phyloP scores from a whole-genome alignment of 306 rosid genomes.

The Delonix regia region DNA sequence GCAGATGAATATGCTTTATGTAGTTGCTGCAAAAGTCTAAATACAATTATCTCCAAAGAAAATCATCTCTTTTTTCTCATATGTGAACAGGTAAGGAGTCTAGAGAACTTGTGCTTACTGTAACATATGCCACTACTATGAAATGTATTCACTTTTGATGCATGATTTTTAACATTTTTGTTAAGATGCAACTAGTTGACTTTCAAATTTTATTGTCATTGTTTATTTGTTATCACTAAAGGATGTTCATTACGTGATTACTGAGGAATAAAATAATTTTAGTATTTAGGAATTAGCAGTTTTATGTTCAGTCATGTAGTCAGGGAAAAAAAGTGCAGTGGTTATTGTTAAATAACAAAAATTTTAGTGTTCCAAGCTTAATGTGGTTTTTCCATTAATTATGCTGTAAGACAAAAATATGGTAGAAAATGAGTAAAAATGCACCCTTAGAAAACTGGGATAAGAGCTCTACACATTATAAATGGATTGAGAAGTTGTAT shows the following conservation, averaged over 20 bases:
- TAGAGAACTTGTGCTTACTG: neutral
- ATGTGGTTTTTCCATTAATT: neutral
- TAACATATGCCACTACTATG: neutral
- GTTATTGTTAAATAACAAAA: neutral
- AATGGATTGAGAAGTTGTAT: neutral
- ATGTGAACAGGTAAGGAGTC: constrained; percentile 11
- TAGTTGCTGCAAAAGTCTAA: neutral
- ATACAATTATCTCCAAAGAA: constrained; percentile 19
- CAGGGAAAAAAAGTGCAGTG: neutral
- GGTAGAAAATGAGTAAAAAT: neutral
- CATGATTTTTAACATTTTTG: neutral
- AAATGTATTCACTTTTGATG: neutral
- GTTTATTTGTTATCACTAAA: neutral
- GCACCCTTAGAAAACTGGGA: neutral
- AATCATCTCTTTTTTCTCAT: neutral
- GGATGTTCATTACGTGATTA: constrained; percentile 1
- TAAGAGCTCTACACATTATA: neutral
- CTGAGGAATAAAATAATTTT: neutral
- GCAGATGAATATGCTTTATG: constrained; percentile 16
- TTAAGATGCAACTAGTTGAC: neutral
- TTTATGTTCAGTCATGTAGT: neutral
- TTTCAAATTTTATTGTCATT: neutral
- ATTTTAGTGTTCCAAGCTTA: neutral
- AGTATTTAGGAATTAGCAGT: too few species aligned
- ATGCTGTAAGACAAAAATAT: neutral